phyloP scores from a whole-genome alignment of 305 asterid species.

The Fraxinus sp. region DNA sequence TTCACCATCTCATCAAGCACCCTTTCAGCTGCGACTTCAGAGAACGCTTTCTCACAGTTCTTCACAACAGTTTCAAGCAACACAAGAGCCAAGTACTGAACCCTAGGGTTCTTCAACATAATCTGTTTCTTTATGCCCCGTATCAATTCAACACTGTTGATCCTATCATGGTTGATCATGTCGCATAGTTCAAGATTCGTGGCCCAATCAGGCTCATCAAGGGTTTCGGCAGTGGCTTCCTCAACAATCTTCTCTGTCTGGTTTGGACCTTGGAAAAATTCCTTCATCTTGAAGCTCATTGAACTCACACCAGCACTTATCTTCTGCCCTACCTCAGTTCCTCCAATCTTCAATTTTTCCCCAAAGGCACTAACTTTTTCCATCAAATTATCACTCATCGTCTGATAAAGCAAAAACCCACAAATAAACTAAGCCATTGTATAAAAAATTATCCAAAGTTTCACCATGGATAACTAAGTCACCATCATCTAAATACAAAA shows the following conservation, averaged over 20 bases:
- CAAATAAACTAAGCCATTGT: not conserved
- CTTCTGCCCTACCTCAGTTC: constrained; percentile 89
- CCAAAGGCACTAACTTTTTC: constrained; percentile 84
- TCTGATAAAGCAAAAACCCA: constrained; percentile 5
- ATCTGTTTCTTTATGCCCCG: constrained; percentile 82
- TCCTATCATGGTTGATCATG: constrained; percentile 80
- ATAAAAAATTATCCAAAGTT: not conserved
- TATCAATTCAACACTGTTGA: constrained; percentile 75
- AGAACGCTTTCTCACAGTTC: constrained; percentile 94
- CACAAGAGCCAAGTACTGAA: constrained; percentile 84
- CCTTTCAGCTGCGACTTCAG: constrained; percentile 95
- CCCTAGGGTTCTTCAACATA: constrained; percentile 71
- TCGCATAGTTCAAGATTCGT: constrained; percentile 92
- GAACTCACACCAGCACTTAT: constrained; percentile 88
- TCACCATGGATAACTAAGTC: not conserved
- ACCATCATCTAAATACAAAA: not conserved
- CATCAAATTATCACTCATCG: constrained; percentile 97
- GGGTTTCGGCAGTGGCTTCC: constrained; percentile 90
- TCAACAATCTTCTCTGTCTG: constrained; percentile 89
- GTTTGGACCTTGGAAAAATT: constrained; percentile 90
- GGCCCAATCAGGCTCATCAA: constrained; percentile 96
- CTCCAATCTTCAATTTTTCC: constrained; percentile 90
- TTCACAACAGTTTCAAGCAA: constrained; percentile 90
- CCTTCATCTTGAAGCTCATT: constrained; percentile 95
- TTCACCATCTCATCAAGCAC: constrained; percentile 98